These are phyloP conservation scores for Leucogyrophana mollusca DNA, from an alignment of 768 basidiomycete genomes.

Conservation along the genomic window DNA sequence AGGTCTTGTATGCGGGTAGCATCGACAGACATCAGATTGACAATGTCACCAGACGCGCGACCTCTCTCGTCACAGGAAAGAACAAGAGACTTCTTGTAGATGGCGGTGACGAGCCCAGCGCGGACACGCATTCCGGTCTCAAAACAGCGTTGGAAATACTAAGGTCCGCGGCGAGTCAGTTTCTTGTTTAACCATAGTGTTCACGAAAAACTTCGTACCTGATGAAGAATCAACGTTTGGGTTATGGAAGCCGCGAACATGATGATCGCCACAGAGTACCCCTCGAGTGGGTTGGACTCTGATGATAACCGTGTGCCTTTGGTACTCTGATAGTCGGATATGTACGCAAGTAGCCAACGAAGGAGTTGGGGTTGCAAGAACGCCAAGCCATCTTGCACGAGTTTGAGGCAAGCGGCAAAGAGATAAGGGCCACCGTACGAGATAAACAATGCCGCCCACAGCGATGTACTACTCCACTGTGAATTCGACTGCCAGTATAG, in stretches of 20 bases:
- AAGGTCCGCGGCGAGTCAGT: neutral
- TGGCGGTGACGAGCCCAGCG: constrained; percentile 80
- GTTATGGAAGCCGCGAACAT: constrained; percentile 83
- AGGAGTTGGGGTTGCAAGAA: constrained; percentile 90
- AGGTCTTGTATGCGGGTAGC: constrained; percentile 77
- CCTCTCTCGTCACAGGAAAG: constrained; percentile 84
- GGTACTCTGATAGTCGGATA: constrained; percentile 68
- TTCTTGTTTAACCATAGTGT: neutral
- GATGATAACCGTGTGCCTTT: constrained; percentile 28
- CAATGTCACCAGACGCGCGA: constrained; percentile 86
- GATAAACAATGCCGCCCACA: constrained; percentile 72
- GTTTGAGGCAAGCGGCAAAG: constrained; percentile 61
- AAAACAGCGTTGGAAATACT: constrained; percentile 86
- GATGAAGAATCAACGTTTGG: constrained; percentile 80
- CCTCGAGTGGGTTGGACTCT: constrained; percentile 48
- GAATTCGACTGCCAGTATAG: neutral
- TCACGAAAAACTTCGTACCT: constrained; percentile 40
- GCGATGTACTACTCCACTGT: constrained; percentile 42
- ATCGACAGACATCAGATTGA: constrained; percentile 92
- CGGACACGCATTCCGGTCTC: constrained; percentile 93
- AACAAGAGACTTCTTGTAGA: constrained; percentile 84
- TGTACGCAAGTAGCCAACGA: constrained; percentile 75
- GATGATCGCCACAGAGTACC: constrained; percentile 68
- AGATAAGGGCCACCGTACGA: constrained; percentile 81
- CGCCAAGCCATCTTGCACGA: constrained; percentile 75